phyloP scores from a whole-genome alignment of 352 stramenopile species.

The Phytophthora megakarya region DNA sequence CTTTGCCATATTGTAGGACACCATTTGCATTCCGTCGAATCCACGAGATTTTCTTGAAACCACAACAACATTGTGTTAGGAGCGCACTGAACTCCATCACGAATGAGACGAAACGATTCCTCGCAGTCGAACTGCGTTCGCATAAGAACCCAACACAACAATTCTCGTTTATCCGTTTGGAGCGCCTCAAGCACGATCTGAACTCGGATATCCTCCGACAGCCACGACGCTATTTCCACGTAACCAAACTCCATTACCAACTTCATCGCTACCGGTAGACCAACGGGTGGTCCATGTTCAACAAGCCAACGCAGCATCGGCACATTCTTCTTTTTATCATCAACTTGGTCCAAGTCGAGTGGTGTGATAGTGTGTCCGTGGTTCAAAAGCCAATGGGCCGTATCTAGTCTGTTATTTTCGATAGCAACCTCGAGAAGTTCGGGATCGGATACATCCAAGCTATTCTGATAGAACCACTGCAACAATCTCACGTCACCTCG shows the following conservation, averaged over 20 bases:
- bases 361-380: not conserved
- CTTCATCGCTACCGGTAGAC: not conserved
- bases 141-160: not conserved
- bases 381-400: not conserved
- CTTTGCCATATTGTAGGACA: too few relatives aligned
- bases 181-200: not conserved
- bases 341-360: not conserved
- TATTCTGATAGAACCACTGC: slow-evolving; percentile 3
- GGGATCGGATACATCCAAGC: not conserved
- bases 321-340: not conserved
- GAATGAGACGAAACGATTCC: too few relatives aligned
- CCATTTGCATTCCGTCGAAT: too few relatives aligned
- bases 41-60: too few relatives aligned
- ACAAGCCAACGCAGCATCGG: not conserved
- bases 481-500: slow-evolving; percentile 3
- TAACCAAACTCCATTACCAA: not conserved
- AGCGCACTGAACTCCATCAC: too few relatives aligned
- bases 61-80: too few relatives aligned
- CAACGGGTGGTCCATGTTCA: not conserved
- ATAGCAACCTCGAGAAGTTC: slow-evolving; percentile 6
- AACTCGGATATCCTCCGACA: not conserved
- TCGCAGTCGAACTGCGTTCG: not conserved
- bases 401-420: not conserved
- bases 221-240: not conserved
- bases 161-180: not conserved